These are phyloP conservation scores for Fraxinus xanthoxyloides DNA, from an alignment of 305 asterid species.

Conservation along the genomic window DNA sequence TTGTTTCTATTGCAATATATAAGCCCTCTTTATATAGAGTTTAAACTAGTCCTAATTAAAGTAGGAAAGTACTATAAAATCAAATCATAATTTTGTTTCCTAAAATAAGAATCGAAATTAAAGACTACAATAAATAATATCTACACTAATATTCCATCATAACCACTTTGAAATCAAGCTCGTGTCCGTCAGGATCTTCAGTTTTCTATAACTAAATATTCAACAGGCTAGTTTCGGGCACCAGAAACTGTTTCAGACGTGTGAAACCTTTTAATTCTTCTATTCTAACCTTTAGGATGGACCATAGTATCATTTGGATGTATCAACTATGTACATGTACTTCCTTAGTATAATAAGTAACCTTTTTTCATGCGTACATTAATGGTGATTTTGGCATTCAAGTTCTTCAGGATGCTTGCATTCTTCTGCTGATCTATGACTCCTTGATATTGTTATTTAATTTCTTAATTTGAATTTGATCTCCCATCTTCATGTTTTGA, in stretches of 20 bases:
- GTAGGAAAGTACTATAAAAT: too few species aligned
- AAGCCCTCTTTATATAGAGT: too few species aligned
- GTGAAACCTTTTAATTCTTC: not conserved
- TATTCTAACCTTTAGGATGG: not conserved
- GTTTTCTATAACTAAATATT: not conserved
- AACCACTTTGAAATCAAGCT: not conserved
- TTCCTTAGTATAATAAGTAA: not conserved
- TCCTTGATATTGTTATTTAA: not conserved
- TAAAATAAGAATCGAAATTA: not conserved
- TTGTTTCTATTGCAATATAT: too few species aligned
- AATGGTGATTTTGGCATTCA: not conserved
- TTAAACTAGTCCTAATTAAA: too few species aligned
- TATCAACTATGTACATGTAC: not conserved
- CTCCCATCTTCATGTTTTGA: not conserved
- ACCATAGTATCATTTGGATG: not conserved
- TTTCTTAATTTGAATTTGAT: not conserved
- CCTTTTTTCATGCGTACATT: not conserved
- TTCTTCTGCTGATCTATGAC: not conserved
- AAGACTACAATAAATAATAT: not conserved
- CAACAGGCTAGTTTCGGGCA: not conserved
- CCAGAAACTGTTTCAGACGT: not conserved
- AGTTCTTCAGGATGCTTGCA: not conserved
- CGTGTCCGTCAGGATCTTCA: not conserved
- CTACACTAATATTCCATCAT: not conserved
- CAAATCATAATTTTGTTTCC: not conserved